Percentiles rank a stretch among this genome's conserved stretches.
These are phyloP conservation scores for Termitomyces eurrhizus DNA, from an alignment of 768 basidiomycete genomes.

Conservation along the genomic window DNA sequence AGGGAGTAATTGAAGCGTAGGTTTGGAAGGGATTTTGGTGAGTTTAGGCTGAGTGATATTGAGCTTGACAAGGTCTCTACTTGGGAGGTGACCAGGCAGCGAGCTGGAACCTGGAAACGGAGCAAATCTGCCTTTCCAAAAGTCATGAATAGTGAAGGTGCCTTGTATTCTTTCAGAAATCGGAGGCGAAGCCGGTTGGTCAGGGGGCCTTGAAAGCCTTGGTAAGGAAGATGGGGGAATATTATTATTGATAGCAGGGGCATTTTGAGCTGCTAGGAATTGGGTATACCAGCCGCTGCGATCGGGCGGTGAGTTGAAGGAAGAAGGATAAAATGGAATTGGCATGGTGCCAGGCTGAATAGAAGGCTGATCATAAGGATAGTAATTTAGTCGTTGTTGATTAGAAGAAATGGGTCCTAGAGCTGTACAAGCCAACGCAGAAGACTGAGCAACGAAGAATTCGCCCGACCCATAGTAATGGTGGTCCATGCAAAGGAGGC, in stretches of 20 bases:
- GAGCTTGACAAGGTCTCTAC: slow-evolving; percentile 15
- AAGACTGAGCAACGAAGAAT: slow-evolving; percentile 2
- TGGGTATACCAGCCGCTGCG: slow-evolving; percentile 16
- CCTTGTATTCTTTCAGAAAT: not conserved
- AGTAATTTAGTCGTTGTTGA: not conserved
- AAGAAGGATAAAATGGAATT: not conserved
- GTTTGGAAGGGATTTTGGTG: slow-evolving; percentile 7
- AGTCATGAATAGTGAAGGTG: slow-evolving; percentile 25
- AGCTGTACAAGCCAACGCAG: not conserved
- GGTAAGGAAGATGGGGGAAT: not conserved
- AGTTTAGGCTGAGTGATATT: slow-evolving; percentile 15
- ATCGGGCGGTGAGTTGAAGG: slow-evolving; percentile 8
- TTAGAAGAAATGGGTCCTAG: not conserved
- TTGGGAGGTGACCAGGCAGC: slow-evolving; percentile 26
- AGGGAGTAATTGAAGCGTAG: slow-evolving; percentile 15
- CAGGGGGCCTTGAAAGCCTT: not conserved
- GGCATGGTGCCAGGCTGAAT: not conserved
- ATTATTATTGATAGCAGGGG: not conserved
- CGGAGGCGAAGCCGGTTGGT: not conserved
- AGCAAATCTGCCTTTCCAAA: slow-evolving; percentile 39
- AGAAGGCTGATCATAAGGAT: not conserved
- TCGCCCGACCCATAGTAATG: slow-evolving; percentile 7
- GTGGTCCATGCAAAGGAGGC: slow-evolving; percentile 11
- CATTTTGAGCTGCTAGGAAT: not conserved
- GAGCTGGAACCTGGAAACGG: slow-evolving; percentile 39